Base-by-base conservation (phyloP, 805 yeast species). In the Ogataea polymorpha region DNA sequence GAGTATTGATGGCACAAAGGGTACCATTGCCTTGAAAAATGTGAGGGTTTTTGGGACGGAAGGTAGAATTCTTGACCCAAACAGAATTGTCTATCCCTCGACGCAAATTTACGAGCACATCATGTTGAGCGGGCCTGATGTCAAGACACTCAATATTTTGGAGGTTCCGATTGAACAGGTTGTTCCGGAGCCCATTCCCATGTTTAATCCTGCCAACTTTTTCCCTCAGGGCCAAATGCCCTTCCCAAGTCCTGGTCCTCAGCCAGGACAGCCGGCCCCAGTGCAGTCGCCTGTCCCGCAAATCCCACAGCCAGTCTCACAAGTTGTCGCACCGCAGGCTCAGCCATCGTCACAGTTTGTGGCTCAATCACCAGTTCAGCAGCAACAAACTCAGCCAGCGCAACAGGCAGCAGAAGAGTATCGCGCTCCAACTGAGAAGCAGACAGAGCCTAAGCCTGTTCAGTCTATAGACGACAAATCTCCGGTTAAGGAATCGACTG, bases 21-120 rank as follows among this genome's bases (percentile, higher is more conserved):
- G 96, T 50, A 88, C 96, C 2, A 93, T 91, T 37, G 82, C 96
- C 5, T 73, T 91, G 56, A 74, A 75, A 35, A 71, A 80, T 40
- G 98, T 91, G 35, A 74, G 87, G 46, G 80, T 88, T 37, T 82
- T 82, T 51, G 99, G 98, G 41, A 86, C 97, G 15, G 98, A 91
- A 63, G 96, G 96, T 23, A 77, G 98, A 55, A 71, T 83, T 51
- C 66, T 69, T 11, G 88, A 84, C 60, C 82, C 86, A 3, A 68
- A 73, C 12, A 71, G 75, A 48, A 95, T 87, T 61, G 80, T 88
- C 29, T 83, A 95, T 6, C 81, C 86, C 14, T 64, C 71, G n/a
- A 72, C 71, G 26, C 79, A 73, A 31, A 73, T 82, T 12, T 86
- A 79, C 63, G 90, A 86, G 20, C 77, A 75, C 42, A 87, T 93